phyloP scores from a whole-genome alignment of 768 basidiomycete species.

The Tubosaeta brunneosetosa region DNA sequence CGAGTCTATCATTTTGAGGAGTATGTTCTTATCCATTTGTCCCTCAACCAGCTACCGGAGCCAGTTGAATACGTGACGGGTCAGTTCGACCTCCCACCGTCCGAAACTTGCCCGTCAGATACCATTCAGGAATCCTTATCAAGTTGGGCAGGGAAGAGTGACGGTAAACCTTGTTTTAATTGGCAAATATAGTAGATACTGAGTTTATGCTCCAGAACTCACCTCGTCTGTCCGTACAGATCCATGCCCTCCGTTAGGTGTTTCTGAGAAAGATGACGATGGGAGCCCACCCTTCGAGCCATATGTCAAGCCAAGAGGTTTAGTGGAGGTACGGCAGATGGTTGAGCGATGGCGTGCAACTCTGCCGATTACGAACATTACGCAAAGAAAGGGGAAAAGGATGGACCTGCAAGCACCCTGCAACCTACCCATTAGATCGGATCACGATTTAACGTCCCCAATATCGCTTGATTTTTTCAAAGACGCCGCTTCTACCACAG shows the following conservation, averaged over 20 bases:
- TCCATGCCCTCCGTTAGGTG: constrained; percentile 7
- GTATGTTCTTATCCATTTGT: not conserved
- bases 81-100: constrained; percentile 22
- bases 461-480: constrained; percentile 21
- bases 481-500: constrained; percentile 24
- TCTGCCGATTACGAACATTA: constrained; percentile 14
- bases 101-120: constrained; percentile 14
- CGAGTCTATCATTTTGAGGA: not conserved
- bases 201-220: constrained; percentile 13
- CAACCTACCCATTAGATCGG: not conserved
- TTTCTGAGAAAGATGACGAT: constrained; percentile 21
- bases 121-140: constrained; percentile 26
- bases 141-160: constrained; percentile 29
- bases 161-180: constrained; percentile 16
- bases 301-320: constrained; percentile 23
- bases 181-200: not conserved
- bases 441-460: constrained; percentile 16
- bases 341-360: constrained; percentile 30
- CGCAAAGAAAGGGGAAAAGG: constrained; percentile 13
- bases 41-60: constrained; percentile 24
- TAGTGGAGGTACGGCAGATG: constrained; percentile 24
- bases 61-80: constrained; percentile 30
- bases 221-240: constrained; percentile 20
- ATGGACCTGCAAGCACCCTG: constrained; percentile 3
- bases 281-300: constrained; percentile 4